Percentiles rank a stretch among this genome's conserved stretches.
Evolutionary conservation across 106 monocot genomes (phyloP).

Genomic region (Dendrobium chrysotoxum): DNA sequence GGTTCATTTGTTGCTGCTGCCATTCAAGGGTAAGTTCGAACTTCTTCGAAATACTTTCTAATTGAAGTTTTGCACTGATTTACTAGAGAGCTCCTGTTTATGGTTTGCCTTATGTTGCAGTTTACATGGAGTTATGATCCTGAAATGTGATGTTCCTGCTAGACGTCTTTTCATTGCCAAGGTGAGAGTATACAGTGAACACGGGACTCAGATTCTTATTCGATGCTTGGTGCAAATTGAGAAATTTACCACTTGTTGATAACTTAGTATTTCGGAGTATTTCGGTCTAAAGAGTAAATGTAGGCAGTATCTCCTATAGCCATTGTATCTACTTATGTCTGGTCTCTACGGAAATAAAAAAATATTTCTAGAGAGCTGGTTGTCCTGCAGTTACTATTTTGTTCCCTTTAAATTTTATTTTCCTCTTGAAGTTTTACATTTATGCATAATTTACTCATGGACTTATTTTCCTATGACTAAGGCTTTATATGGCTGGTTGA

Average conservation of each 20-base stretch:
- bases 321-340: too few species aligned
- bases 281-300: too few species aligned
- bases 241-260: not conserved
- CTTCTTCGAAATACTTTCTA: not conserved
- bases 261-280: too few species aligned
- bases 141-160: conserved; percentile 37
- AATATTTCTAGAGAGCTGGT: too few species aligned
- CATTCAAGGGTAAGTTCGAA: conserved; percentile 51
- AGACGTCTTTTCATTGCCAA: conserved; percentile 38
- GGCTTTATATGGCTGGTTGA: too few species aligned
- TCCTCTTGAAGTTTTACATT: too few species aligned
- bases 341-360: too few species aligned
- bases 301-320: too few species aligned
- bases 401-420: too few species aligned
- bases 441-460: too few species aligned
- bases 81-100: not conserved
- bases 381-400: too few species aligned
- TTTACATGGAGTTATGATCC: conserved; percentile 61
- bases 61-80: not conserved
- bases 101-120: conserved; percentile 30
- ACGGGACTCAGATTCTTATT: not conserved
- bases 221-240: not conserved
- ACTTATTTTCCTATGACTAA: too few species aligned
- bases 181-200: conserved; percentile 29
- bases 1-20: conserved; percentile 59